Percentiles rank a stretch among this genome's conserved stretches.
These are phyloP conservation scores for Plasmodium ovale DNA, from an alignment of 169 alveolate species.

Conservation along the genomic window DNA sequence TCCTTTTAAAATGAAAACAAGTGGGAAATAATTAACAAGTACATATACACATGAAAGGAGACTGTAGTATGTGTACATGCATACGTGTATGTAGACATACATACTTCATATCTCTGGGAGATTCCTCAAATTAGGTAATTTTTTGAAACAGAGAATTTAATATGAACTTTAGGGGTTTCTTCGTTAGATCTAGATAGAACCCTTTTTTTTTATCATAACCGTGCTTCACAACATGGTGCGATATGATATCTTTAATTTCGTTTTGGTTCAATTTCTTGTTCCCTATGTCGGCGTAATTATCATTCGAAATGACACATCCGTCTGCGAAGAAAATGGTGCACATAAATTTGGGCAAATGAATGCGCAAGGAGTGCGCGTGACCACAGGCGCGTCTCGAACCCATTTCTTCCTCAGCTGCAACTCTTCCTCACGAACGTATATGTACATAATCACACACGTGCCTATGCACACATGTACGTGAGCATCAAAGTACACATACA, in stretches of 20 bases:
- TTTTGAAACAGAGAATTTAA: slow-evolving; percentile 57
- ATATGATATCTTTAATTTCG: slow-evolving; percentile 39
- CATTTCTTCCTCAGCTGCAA: too few species aligned
- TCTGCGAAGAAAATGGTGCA: slow-evolving; percentile 9
- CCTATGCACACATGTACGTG: not conserved
- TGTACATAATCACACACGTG: too few species aligned
- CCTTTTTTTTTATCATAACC: slow-evolving; percentile 57
- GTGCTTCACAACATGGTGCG: slow-evolving; percentile 50
- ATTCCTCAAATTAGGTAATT: slow-evolving; percentile 1
- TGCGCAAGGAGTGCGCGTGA: not conserved
- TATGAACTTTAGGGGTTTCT: slow-evolving; percentile 42
- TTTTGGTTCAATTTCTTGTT: not conserved
- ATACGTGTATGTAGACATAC: too few species aligned
- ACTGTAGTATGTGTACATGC: too few species aligned
- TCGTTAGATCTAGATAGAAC: slow-evolving; percentile 39
- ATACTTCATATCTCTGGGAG: too few species aligned
- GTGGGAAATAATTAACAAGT: too few species aligned
- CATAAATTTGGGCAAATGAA: not conserved
- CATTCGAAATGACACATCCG: slow-evolving; percentile 70
- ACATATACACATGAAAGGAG: too few species aligned
- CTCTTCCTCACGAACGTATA: too few species aligned
- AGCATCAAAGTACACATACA: not conserved
- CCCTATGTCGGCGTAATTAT: slow-evolving; percentile 34
- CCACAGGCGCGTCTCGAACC: not conserved
- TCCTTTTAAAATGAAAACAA: too few species aligned